phyloP scores from a whole-genome alignment of 129 eudicot species.

The Helianthus tuberosus region DNA sequence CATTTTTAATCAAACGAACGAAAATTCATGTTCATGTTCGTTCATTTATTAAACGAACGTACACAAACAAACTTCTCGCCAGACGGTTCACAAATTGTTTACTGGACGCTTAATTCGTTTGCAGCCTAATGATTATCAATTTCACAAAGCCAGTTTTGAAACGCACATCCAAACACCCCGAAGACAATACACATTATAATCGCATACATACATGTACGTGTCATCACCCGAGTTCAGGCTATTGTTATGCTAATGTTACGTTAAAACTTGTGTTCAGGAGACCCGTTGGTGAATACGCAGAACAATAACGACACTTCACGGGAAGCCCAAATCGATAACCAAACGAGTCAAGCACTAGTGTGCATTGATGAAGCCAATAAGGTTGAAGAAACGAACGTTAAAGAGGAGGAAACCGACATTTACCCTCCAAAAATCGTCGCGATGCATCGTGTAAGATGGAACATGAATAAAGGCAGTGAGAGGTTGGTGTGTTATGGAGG shows the following conservation, averaged over 20 bases:
- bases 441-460: constrained; percentile 92
- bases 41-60: too few species aligned
- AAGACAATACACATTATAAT: not conserved
- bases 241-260: constrained; percentile 41
- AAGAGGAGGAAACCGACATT: constrained; percentile 29
- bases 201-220: not conserved
- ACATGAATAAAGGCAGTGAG: constrained; percentile 82
- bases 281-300: not conserved
- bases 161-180: not conserved
- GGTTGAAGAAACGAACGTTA: constrained; percentile 15
- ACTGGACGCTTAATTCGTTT: too few species aligned
- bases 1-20: too few species aligned
- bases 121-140: not conserved
- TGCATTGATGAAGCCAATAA: constrained; percentile 28
- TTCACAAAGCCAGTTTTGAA: not conserved
- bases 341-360: constrained; percentile 31
- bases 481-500: constrained; percentile 94
- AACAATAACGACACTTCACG: constrained; percentile 13
- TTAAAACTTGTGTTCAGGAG: constrained; percentile 29
- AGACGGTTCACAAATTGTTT: too few species aligned
- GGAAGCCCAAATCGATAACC: constrained; percentile 26
- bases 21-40: too few species aligned
- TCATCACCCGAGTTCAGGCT: not conserved
- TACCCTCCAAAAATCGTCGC: constrained; percentile 74
- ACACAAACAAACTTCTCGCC: too few species aligned